Conservation (phyloP, 768 basidiomycete genomes). For the Thelephora aurantiotincta region DNA sequence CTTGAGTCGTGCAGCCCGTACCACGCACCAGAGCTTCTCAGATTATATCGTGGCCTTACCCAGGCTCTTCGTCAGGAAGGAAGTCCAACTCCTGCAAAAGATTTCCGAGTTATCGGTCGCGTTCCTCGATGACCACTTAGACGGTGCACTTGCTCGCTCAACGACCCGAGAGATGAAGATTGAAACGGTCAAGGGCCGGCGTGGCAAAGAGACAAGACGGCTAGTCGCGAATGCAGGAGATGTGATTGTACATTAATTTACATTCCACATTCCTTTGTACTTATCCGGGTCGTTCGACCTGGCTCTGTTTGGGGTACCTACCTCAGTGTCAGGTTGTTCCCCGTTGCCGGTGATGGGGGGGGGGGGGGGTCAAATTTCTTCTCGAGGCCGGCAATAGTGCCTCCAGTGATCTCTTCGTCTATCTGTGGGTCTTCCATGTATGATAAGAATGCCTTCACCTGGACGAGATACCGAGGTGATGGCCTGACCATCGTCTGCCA, state of each 20-base stretch:
- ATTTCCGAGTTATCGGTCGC: slow-evolving; percentile 10
- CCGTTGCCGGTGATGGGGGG: slow-evolving; percentile 7
- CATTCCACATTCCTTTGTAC: slow-evolving; percentile 10
- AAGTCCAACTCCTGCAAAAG: slow-evolving; percentile 7
- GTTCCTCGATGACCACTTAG: slow-evolving; percentile 11
- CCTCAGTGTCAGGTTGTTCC: slow-evolving; percentile 15
- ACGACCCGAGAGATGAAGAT: slow-evolving; percentile 7
- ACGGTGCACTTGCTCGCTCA: slow-evolving; percentile 4
- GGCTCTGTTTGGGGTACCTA: slow-evolving; percentile 5
- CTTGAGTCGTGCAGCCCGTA: slow-evolving; percentile 7
- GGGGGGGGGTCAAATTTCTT: slow-evolving; percentile 14
- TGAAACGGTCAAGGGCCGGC: slow-evolving; percentile 1
- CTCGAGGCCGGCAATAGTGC: slow-evolving; percentile 35
- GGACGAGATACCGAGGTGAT: slow-evolving; percentile 17
- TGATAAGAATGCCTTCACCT: slow-evolving; percentile 49
- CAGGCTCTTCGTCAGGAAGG: slow-evolving; percentile 3
- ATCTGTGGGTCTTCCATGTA: slow-evolving; percentile 60
- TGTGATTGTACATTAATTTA: slow-evolving; percentile 5
- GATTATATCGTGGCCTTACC: slow-evolving; percentile 13
- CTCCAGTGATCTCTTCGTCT: slow-evolving; percentile 50
- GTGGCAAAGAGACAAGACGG: slow-evolving; percentile 1
- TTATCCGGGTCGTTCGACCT: slow-evolving; percentile 14
- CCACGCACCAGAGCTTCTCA: slow-evolving; percentile 15
- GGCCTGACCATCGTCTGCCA: slow-evolving; percentile 3
- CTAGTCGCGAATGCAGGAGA: slow-evolving; percentile 7